phyloP scores from a whole-genome alignment of 768 basidiomycete species.

The Mycena olivaceomarginata region DNA sequence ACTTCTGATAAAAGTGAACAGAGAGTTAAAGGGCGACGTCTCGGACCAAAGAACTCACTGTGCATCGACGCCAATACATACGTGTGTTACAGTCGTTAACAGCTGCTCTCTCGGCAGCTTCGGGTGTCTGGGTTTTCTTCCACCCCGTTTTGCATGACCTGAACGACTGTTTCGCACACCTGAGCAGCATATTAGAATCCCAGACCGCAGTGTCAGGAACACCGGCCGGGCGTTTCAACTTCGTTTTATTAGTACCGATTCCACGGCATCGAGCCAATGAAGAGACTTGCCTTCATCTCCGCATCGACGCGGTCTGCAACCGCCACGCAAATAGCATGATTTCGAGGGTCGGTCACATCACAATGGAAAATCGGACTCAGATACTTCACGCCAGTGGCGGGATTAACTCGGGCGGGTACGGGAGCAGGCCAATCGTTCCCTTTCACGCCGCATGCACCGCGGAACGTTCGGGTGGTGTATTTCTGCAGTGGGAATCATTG shows the following conservation, averaged over 20 bases:
- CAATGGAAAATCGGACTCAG: neutral
- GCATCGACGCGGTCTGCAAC: neutral
- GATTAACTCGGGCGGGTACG: neutral
- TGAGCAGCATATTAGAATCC: neutral
- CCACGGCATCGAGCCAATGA: neutral
- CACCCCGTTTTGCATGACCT: neutral
- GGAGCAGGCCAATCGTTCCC: slow-evolving; percentile 3
- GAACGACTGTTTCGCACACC: slow-evolving; percentile 1
- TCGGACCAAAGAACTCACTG: neutral
- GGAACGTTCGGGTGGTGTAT: neutral
- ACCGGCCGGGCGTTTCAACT: neutral
- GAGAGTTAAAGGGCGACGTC: neutral
- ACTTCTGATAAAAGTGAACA: neutral
- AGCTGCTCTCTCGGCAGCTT: neutral
- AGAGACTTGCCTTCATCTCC: neutral
- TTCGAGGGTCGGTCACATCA: neutral
- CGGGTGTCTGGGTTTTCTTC: neutral
- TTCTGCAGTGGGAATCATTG: neutral
- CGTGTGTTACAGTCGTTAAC: neutral
- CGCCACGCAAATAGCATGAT: neutral
- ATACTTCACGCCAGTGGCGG: neutral
- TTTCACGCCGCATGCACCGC: neutral
- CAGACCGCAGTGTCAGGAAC: neutral
- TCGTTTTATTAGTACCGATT: neutral
- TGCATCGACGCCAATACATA: neutral